Conservation (phyloP, 306 rosid genomes). For the Inga oerstediana region DNA sequence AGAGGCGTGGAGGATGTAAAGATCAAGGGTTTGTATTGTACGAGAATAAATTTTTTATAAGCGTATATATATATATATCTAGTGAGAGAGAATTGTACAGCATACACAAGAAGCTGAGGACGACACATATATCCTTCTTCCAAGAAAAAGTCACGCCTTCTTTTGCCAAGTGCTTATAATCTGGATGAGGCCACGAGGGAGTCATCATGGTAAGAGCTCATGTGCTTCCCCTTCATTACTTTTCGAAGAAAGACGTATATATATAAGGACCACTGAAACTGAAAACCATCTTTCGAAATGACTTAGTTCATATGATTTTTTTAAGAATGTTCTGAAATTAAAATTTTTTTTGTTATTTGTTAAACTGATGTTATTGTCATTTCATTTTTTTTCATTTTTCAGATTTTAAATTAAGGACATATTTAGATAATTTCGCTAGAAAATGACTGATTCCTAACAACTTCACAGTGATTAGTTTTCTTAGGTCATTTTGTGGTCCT, state of each 20-base stretch:
- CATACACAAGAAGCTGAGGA: neutral
- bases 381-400: too few species aligned
- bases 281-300: neutral
- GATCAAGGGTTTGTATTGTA: neutral
- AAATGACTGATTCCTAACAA: too few species aligned
- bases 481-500: neutral
- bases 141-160: constrained; percentile 33
- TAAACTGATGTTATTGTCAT: too few species aligned
- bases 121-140: neutral
- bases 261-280: neutral
- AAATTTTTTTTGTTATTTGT: too few species aligned
- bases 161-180: constrained; percentile 19
- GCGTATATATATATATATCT: neutral
- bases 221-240: constrained; percentile 37
- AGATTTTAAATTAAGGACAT: too few species aligned
- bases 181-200: constrained; percentile 1
- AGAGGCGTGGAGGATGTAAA: neutral
- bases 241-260: neutral
- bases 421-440: too few species aligned
- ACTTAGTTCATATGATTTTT: neutral
- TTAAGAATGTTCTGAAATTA: neutral
- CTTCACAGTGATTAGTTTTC: neutral
- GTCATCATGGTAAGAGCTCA: constrained; percentile 40
- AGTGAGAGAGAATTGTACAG: neutral
- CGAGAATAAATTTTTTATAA: neutral